Conservation (phyloP, 1,284 basidiomycete species). For the Inonotus hispidus region DNA sequence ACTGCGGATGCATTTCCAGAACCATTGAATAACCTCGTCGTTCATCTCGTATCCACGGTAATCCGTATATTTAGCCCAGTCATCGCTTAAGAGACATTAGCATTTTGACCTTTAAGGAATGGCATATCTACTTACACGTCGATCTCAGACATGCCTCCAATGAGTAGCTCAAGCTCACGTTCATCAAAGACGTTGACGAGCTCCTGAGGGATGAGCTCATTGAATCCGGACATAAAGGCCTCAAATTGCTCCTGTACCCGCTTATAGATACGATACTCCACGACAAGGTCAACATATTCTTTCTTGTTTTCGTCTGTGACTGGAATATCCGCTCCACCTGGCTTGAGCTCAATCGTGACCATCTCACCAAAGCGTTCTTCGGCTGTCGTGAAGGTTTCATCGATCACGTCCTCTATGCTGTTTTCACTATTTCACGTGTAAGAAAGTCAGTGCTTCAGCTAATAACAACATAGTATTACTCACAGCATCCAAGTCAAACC, state of each 20-base stretch:
- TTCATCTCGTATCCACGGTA: constrained; percentile 81
- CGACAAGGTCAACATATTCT: constrained; percentile 94
- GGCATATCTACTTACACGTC: constrained; percentile 67
- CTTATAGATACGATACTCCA: constrained; percentile 90
- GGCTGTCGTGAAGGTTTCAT: constrained; percentile 91
- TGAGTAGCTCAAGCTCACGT: constrained; percentile 92
- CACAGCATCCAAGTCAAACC: constrained; percentile 94
- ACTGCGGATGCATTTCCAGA: constrained; percentile 96
- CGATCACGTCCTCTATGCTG: constrained; percentile 90
- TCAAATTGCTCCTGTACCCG: constrained; percentile 95
- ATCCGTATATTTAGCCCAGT: constrained; percentile 85
- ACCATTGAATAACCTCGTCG: constrained; percentile 98
- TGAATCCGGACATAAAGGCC: constrained; percentile 93
- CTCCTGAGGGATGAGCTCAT: constrained; percentile 93
- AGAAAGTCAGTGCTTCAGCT: constrained; percentile 10
- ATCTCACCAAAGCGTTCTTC: constrained; percentile 98
- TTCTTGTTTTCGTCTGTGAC: constrained; percentile 99
- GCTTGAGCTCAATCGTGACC: constrained; percentile 89
- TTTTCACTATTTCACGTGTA: constrained; percentile 62
- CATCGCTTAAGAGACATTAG: constrained; percentile 48
- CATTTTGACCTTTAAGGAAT: constrained; percentile 3
- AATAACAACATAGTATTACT: constrained; percentile 22
- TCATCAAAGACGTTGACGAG: constrained; percentile 98
- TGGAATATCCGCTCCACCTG: constrained; percentile 76
- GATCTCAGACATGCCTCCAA: constrained; percentile 99